Conservation (phyloP, 106 monocot genomes). For the Chionographis japonica region DNA sequence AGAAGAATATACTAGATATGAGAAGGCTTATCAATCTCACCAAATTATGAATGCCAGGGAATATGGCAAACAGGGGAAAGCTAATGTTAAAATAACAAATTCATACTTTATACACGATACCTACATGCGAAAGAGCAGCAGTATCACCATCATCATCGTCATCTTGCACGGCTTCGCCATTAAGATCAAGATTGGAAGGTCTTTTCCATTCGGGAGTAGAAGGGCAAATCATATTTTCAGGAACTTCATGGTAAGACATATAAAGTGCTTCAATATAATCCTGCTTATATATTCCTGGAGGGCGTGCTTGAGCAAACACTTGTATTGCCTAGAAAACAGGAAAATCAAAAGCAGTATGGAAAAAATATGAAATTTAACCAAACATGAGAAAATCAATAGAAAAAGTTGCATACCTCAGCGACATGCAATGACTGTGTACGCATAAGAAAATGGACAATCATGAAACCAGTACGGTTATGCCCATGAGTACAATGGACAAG, state of each 20-base stretch:
- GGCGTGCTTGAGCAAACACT: slow-evolving; percentile 54
- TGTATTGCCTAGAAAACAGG: slow-evolving; percentile 38
- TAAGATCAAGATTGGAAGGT: slow-evolving; percentile 66
- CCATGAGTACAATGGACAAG: slow-evolving; percentile 86
- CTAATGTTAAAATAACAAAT: background rate
- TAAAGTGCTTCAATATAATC: slow-evolving; percentile 70
- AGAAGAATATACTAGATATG: background rate
- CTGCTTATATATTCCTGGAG: slow-evolving; percentile 77
- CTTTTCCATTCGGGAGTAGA: slow-evolving; percentile 77
- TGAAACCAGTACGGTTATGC: slow-evolving; percentile 76
- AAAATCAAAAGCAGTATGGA: slow-evolving; percentile 3
- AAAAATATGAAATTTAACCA: background rate
- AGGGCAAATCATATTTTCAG: slow-evolving; percentile 59
- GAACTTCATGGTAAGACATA: slow-evolving; percentile 62
- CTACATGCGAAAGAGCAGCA: slow-evolving; percentile 23
- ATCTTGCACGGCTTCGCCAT: slow-evolving; percentile 78
- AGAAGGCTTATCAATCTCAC: background rate
- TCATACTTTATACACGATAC: background rate
- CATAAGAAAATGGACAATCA: slow-evolving; percentile 69
- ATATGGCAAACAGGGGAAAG: background rate
- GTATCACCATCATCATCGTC: slow-evolving; percentile 46
- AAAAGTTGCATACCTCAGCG: slow-evolving; percentile 39
- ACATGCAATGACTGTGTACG: slow-evolving; percentile 46
- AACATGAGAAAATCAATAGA: background rate
- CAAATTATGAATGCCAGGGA: too few relatives aligned